Evolutionary conservation across 2,329 filamentous ascomycete species (phyloP).

Genomic region (Fusarium chuoi): DNA sequence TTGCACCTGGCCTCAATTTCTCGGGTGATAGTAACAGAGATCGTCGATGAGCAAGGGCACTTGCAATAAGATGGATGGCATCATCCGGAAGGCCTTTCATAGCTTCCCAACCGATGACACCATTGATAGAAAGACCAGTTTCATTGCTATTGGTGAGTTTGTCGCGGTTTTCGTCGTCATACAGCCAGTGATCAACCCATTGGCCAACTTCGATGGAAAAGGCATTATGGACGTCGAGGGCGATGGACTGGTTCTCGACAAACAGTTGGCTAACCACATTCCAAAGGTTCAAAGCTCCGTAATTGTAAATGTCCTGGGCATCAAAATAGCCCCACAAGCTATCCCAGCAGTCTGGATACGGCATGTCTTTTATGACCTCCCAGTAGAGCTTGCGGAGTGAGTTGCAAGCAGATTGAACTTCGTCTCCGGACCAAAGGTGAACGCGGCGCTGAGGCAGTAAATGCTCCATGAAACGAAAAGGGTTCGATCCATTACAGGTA

Average conservation of each 20-base stretch:
- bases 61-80: conserved; percentile 42
- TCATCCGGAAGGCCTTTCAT: conserved; percentile 45
- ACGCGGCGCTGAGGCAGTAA: conserved; percentile 44
- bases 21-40: conserved; percentile 38
- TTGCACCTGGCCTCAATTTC: conserved; percentile 1
- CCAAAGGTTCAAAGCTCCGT: conserved; percentile 61
- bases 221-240: conserved; percentile 39
- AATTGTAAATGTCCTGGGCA: conserved; percentile 57
- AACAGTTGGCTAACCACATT: conserved; percentile 55
- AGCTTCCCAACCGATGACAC: conserved; percentile 27
- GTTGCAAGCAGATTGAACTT: conserved; percentile 54
- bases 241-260: conserved; percentile 53
- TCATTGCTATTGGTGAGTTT: conserved; percentile 47
- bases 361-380: conserved; percentile 50
- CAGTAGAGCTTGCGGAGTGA: conserved; percentile 52
- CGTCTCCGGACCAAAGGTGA: conserved; percentile 52
- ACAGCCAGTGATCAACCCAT: conserved; percentile 53
- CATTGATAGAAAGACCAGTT: conserved; percentile 20
- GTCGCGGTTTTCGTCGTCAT: conserved; percentile 41
- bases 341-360: conserved; percentile 47
- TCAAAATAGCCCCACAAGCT: conserved; percentile 62
- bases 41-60: conserved; percentile 49
- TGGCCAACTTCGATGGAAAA: conserved; percentile 46
- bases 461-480: conserved; percentile 46
- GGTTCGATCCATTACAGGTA: conserved; percentile 45